Evolutionary conservation across 192 early-diverging fungal genomes (phyloP).

Genomic region (Coemansia sp.): DNA sequence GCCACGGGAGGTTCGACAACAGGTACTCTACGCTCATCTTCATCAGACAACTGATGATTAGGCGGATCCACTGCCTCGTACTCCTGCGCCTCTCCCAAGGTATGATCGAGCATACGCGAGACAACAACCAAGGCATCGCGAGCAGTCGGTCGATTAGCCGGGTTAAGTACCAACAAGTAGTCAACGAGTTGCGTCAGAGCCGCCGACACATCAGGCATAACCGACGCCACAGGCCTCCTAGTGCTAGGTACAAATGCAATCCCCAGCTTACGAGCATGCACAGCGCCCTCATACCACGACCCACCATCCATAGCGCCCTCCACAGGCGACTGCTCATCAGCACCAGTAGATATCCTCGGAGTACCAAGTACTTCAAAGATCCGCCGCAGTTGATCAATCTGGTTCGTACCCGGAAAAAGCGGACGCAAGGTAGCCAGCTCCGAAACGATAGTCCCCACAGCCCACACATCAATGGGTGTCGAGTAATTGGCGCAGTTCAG

Average conservation of each 20-base stretch:
- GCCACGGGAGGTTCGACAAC: neutral
- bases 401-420: slow-evolving; percentile 91
- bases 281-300: slow-evolving; percentile 76
- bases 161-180: slow-evolving; percentile 80
- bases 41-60: neutral
- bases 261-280: slow-evolving; percentile 70
- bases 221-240: slow-evolving; percentile 58
- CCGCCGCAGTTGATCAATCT: slow-evolving; percentile 90
- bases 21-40: neutral
- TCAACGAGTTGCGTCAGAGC: slow-evolving; percentile 68
- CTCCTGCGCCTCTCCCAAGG: slow-evolving; percentile 34
- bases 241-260: slow-evolving; percentile 65
- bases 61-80: slow-evolving; percentile 16
- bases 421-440: slow-evolving; percentile 89
- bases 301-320: slow-evolving; percentile 43
- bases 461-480: slow-evolving; percentile 96
- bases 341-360: slow-evolving; percentile 58
- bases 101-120: slow-evolving; percentile 47
- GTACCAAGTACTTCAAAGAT: slow-evolving; percentile 84
- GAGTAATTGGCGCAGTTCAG: slow-evolving; percentile 82
- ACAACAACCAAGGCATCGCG: slow-evolving; percentile 66
- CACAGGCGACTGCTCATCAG: slow-evolving; percentile 8
- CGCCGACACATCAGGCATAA: slow-evolving; percentile 64
- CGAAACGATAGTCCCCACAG: slow-evolving; percentile 88
- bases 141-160: slow-evolving; percentile 73